Conservation (phyloP, 805 yeast genomes). For the Wickerhamiella australiensis region DNA sequence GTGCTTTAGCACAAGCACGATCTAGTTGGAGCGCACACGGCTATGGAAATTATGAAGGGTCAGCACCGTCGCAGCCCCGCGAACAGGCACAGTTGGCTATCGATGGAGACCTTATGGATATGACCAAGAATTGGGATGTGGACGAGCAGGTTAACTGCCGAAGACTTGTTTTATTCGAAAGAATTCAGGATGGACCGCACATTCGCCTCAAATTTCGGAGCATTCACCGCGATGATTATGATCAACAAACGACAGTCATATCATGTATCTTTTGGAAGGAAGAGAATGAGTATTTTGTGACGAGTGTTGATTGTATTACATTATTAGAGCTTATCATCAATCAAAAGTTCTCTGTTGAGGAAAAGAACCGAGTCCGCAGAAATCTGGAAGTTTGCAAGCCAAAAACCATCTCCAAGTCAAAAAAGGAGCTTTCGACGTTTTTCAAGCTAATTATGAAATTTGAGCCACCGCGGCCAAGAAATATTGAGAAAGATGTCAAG, state of each 20-base stretch:
- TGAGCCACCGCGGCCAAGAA: conserved; percentile 53
- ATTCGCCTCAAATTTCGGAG: conserved; percentile 33
- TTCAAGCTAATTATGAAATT: conserved; percentile 46
- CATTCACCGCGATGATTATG: conserved; percentile 30
- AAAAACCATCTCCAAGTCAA: conserved; percentile 42
- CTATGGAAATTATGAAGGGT: conserved; percentile 1
- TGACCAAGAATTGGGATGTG: conserved; percentile 36
- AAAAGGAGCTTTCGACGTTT: conserved; percentile 29
- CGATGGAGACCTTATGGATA: conserved; percentile 23
- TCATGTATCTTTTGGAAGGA: conserved; percentile 51
- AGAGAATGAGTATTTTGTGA: conserved; percentile 39
- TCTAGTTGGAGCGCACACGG: conserved; percentile 4
- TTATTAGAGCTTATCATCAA: conserved; percentile 45
- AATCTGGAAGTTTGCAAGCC: conserved; percentile 56
- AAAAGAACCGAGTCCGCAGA: conserved; percentile 56
- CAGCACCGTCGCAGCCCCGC: neutral
- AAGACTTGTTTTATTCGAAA: conserved; percentile 38
- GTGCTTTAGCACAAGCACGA: conserved; percentile 6
- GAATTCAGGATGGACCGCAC: conserved; percentile 29
- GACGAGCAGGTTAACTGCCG: conserved; percentile 34
- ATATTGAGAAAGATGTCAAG: conserved; percentile 58
- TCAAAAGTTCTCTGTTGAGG: conserved; percentile 49
- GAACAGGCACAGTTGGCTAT: conserved; percentile 17
- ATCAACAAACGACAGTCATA: conserved; percentile 36
- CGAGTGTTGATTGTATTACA: conserved; percentile 52